Evolutionary conservation across 768 basidiomycete genomes (phyloP), one percentile per base, ranked within the genome.

Genomic region (Russula vinacea): DNA sequence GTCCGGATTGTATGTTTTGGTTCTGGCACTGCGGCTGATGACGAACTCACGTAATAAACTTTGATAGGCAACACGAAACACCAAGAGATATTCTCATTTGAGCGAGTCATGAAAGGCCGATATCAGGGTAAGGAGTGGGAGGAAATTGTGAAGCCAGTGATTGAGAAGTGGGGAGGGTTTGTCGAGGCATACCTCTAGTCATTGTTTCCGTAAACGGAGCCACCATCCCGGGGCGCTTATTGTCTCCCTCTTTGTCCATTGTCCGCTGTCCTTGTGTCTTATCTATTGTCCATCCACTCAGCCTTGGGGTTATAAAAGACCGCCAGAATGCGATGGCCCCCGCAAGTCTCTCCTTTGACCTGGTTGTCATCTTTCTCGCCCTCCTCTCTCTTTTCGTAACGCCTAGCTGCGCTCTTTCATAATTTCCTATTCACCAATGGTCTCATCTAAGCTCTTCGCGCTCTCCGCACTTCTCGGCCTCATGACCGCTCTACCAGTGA

Each of bases 41-140:
- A 33, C 32, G 44, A 14, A 49, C 32, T 45, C 47, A 45, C 45
- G 29, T 62, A 42, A 3, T 58, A n/a, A 5, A 16, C 42, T 40
- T n/a, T 17, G 60, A 8, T 54, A 86, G 84, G 85, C 67, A 85
- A 85, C 17, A 75, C 69, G 10, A 69, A 81, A 32, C 92, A 94
- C 73, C 84, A 83, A 70, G 92, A 94, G 71, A 90, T 94, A 19
- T 94, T 94, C 71, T 76, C 87, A 44, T 90, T 94, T 70, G 74
- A 75, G 49, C 81, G 85, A 50, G 80, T 84, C 56, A 75, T 72
- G 44, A 73, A 71, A 10, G 89, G 88, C 0, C 72, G 62, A 37
- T 81, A 84, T 69, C 78, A 81, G 64, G 85, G 84, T 8, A 83
- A 78, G 66, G 92, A 92, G 73, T 92, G 88, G 87, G 87, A 90